phyloP scores from a whole-genome alignment of 2,329 filamentous ascomycete species.

The Pestalotiopsis sp. region DNA sequence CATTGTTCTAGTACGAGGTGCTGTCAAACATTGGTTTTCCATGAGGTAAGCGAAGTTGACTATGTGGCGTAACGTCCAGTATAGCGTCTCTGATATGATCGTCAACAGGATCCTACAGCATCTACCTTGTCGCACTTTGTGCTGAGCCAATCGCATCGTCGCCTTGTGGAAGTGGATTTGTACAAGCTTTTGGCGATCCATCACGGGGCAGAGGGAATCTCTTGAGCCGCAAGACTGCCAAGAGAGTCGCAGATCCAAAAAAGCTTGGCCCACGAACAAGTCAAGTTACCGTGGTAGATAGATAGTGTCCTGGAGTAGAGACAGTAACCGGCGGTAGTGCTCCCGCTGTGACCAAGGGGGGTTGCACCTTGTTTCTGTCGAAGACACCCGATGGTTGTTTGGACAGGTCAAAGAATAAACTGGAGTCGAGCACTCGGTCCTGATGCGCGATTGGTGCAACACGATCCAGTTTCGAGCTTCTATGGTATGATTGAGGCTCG shows the following conservation, averaged over 20 bases:
- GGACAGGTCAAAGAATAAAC: constrained; percentile 1
- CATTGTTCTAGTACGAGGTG: constrained; percentile 4
- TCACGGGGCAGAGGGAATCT: not conserved
- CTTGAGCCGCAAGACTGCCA: not conserved
- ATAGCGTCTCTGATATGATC: not conserved
- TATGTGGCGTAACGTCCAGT: not conserved
- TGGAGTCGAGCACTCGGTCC: not conserved
- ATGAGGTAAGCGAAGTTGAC: not conserved
- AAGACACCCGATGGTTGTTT: not conserved
- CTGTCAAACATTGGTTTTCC: not conserved
- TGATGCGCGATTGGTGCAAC: constrained; percentile 9
- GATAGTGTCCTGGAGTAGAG: not conserved
- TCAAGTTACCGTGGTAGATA: not conserved
- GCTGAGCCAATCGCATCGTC: constrained; percentile 11
- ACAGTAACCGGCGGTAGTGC: not conserved
- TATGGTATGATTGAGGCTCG: not conserved
- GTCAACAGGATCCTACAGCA: not conserved
- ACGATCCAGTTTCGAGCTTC: not conserved
- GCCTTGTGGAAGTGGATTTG: not conserved
- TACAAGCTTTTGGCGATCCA: constrained; percentile 4
- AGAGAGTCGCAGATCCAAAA: not conserved
- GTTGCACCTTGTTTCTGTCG: not conserved
- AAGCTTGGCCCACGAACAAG: not conserved
- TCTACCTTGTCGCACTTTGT: not conserved
- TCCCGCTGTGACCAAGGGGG: not conserved